These are phyloP conservation scores for Lentinula edodes DNA, from an alignment of 768 basidiomycete genomes.

Conservation along the genomic window DNA sequence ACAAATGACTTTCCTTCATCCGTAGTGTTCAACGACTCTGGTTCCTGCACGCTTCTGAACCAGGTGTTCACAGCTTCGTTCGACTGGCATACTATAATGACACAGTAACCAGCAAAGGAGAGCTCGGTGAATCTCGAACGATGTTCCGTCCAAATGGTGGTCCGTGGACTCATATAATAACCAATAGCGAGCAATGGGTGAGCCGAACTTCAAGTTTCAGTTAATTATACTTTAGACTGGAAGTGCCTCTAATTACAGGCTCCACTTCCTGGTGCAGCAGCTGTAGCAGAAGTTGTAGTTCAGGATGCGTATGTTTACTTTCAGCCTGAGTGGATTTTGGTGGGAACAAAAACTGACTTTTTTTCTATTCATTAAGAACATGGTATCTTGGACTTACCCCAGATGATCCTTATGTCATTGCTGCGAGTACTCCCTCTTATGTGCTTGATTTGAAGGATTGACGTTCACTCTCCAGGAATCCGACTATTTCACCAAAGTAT, in stretches of 20 bases:
- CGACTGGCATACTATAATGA: slow-evolving; percentile 18
- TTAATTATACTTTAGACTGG: too few species aligned
- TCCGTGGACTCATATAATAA: slow-evolving; percentile 19
- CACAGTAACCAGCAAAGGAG: slow-evolving; percentile 13
- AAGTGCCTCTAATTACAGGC: slow-evolving; percentile 10
- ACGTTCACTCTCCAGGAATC: slow-evolving; percentile 13
- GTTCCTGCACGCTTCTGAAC: slow-evolving; percentile 21
- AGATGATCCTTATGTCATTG: slow-evolving; percentile 17
- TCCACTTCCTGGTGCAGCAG: slow-evolving; percentile 14
- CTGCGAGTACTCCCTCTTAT: slow-evolving; percentile 2
- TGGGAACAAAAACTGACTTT: not conserved
- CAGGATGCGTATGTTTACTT: slow-evolving; percentile 17
- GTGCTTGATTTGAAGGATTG: not conserved
- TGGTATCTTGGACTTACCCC: slow-evolving; percentile 22
- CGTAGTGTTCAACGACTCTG: slow-evolving; percentile 19
- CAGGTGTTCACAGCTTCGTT: slow-evolving; percentile 20
- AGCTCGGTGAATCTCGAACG: slow-evolving; percentile 20
- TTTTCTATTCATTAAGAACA: slow-evolving; percentile 9
- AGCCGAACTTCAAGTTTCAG: not conserved
- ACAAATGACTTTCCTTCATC: not conserved
- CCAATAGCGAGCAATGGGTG: slow-evolving; percentile 21
- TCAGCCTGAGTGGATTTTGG: not conserved
- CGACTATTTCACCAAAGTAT: slow-evolving; percentile 20
- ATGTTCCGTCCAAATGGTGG: slow-evolving; percentile 22
- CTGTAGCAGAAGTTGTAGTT: slow-evolving; percentile 13